Conservation (phyloP, 495 filamentous ascomycete genomes). For the Cercophora samala region DNA sequence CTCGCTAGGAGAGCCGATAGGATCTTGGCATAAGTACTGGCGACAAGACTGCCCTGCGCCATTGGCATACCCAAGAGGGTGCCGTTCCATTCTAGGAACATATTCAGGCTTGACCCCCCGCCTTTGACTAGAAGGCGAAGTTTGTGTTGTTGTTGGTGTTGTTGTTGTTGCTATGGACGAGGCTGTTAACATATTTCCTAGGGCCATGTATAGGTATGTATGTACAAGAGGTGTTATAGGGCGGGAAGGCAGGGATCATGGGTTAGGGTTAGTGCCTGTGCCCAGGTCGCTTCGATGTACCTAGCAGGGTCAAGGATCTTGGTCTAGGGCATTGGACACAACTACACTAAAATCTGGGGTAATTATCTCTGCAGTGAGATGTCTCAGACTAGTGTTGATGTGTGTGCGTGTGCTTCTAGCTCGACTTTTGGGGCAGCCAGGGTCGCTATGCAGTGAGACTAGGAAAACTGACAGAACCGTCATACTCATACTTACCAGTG, state of each 20-base stretch:
- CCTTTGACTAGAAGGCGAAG: constrained; percentile 23
- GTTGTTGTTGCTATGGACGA: background rate
- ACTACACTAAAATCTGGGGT: too few species aligned
- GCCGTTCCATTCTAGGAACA: constrained; percentile 27
- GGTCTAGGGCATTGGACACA: background rate
- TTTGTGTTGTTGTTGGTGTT: constrained; percentile 17
- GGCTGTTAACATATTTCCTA: background rate
- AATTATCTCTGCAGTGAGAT: background rate
- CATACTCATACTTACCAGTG: constrained; percentile 15
- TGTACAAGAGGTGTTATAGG: background rate
- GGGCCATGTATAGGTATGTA: background rate
- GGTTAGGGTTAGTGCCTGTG: constrained; percentile 7
- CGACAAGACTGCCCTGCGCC: constrained; percentile 22
- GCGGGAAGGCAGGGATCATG: background rate
- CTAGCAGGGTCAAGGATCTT: background rate
- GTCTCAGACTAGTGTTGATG: background rate
- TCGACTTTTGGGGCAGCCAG: background rate
- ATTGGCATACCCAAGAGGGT: constrained; percentile 15
- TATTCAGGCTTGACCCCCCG: constrained; percentile 6
- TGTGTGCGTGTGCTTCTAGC: background rate
- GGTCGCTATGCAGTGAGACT: background rate
- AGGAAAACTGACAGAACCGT: background rate
- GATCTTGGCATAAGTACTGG: constrained; percentile 25
- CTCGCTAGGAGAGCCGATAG: constrained; percentile 17
- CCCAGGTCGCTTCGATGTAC: background rate